These are phyloP conservation scores for Wickerhamia fluorescens DNA, from an alignment of 805 yeast species.

Conservation along the genomic window DNA sequence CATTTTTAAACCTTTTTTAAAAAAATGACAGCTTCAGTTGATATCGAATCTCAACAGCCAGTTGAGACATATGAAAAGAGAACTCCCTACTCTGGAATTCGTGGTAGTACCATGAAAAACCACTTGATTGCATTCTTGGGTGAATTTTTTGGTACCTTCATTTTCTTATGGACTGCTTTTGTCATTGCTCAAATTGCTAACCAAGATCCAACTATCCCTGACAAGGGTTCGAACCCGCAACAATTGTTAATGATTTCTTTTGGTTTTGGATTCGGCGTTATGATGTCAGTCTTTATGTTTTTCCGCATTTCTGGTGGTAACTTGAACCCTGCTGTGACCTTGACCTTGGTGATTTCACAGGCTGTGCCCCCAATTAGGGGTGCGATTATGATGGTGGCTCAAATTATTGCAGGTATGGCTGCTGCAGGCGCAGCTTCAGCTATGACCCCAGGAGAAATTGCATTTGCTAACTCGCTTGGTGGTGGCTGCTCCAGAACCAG, in stretches of 20 bases:
- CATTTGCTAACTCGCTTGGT: conserved; percentile 66
- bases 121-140: conserved; percentile 65
- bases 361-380: conserved; percentile 73
- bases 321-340: conserved; percentile 83
- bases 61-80: conserved; percentile 22
- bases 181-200: conserved; percentile 81
- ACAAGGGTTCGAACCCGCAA: conserved; percentile 49
- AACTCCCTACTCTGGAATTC: conserved; percentile 7
- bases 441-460: conserved; percentile 74
- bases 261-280: conserved; percentile 83
- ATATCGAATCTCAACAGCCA: conserved; percentile 21
- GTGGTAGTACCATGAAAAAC: conserved; percentile 30
- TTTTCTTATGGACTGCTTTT: conserved; percentile 76
- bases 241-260: conserved; percentile 73
- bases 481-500: conserved; percentile 64
- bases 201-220: conserved; percentile 36
- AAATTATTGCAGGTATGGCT: conserved; percentile 80
- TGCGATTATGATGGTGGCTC: conserved; percentile 55
- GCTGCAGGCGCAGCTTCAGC: conserved; percentile 87
- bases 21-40: conserved; percentile 8
- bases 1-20: no score
- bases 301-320: conserved; percentile 83
- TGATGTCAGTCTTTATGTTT: conserved; percentile 63
- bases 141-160: conserved; percentile 82
- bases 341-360: conserved; percentile 62